These are phyloP conservation scores for Chrysoporthe cubensis DNA, from an alignment of 2,329 filamentous ascomycete genomes.

Conservation along the genomic window DNA sequence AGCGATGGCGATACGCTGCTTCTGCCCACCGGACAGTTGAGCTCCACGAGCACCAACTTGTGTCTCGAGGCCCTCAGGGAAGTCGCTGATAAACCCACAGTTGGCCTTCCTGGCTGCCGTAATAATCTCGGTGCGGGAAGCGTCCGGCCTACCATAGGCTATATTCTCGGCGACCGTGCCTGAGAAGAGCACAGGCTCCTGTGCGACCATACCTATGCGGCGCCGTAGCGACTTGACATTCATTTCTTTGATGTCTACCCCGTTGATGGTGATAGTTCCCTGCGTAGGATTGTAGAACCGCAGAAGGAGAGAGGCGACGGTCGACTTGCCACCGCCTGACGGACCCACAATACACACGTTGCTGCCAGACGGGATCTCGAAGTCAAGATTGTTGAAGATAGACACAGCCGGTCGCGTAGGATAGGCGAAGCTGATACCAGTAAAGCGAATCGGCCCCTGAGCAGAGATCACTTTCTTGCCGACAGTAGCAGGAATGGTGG, in stretches of 20 bases:
- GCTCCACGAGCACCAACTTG: constrained; percentile 90
- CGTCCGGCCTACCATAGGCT: constrained; percentile 82
- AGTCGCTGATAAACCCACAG: constrained; percentile 94
- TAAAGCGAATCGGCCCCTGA: constrained; percentile 85
- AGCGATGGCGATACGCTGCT: constrained; percentile 96
- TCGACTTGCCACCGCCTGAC: constrained; percentile 94
- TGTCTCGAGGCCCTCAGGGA: constrained; percentile 93
- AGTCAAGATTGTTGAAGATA: constrained; percentile 88
- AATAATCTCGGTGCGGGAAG: constrained; percentile 79
- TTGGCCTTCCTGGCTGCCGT: constrained; percentile 89
- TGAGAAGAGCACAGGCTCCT: constrained; percentile 92
- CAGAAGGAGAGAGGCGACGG: constrained; percentile 86
- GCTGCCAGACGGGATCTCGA: constrained; percentile 88
- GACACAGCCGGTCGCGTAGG: constrained; percentile 88
- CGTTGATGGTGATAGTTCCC: constrained; percentile 82
- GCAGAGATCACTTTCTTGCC: constrained; percentile 81
- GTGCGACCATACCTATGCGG: constrained; percentile 92
- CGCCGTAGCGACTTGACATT: constrained; percentile 92
- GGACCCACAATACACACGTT: constrained; percentile 97
- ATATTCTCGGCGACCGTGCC: constrained; percentile 89
- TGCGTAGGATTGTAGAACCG: constrained; percentile 86
- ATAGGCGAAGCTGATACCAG: constrained; percentile 85
- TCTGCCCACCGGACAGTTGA: constrained; percentile 93
- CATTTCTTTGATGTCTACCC: constrained; percentile 79
- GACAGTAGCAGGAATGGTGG: constrained; percentile 84